Evolutionary conservation across 495 filamentous ascomycete genomes (phyloP).

Genomic region (Aspergillus avenaceus): DNA sequence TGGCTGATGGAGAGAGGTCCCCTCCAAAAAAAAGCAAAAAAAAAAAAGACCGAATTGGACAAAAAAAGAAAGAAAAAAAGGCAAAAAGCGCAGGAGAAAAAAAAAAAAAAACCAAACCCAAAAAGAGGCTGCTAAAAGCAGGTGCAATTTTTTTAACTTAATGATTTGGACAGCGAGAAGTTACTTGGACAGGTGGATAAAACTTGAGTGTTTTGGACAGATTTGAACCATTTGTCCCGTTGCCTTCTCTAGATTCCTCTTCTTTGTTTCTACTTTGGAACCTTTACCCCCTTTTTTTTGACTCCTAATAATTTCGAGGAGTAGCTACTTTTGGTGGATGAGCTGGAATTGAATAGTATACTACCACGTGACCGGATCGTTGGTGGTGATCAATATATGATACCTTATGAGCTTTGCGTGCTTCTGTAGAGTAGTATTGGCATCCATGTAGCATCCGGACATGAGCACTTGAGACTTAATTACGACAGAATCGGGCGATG

Average conservation of each 20-base stretch:
- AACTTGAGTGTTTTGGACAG: neutral
- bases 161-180: conserved; percentile 11
- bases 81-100: conserved; percentile 2
- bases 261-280: neutral
- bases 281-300: neutral
- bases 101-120: neutral
- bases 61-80: conserved; percentile 13
- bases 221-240: too few species aligned
- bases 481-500: too few species aligned
- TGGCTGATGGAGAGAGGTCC: conserved; percentile 19
- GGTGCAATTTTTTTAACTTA: conserved; percentile 12
- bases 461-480: too few species aligned
- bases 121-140: conserved; percentile 7
- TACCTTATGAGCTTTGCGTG: neutral
- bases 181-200: conserved; percentile 9
- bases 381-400: neutral
- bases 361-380: neutral
- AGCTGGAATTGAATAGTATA: neutral
- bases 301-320: neutral
- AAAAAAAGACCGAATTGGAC: conserved; percentile 10
- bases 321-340: neutral
- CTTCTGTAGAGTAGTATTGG: neutral
- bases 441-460: too few species aligned
- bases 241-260: neutral
- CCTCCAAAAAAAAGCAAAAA: conserved; percentile 21